Percentiles rank a stretch among this genome's conserved stretches.
Evolutionary conservation across 2,329 filamentous ascomycete genomes (phyloP).

Genomic region (Ceratocystis harringtonii): DNA sequence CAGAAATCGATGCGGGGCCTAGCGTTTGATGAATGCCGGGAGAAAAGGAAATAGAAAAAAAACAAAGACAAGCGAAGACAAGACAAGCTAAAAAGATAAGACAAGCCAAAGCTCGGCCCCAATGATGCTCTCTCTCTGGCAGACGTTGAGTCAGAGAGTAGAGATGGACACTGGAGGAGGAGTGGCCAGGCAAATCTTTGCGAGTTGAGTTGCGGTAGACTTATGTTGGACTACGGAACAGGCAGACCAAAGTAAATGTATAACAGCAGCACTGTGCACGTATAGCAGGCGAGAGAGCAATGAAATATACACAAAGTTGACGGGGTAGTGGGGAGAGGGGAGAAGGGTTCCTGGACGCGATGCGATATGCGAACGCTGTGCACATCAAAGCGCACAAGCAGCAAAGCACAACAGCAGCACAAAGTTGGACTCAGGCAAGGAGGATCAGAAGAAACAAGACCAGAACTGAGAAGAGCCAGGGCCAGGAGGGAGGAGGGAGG

Average conservation of each 20-base stretch:
- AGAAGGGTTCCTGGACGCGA: neutral
- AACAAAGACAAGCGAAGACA: neutral
- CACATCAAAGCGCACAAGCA: neutral
- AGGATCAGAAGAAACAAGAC: constrained; percentile 1
- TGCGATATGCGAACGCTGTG: neutral
- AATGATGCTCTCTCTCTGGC: neutral
- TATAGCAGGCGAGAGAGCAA: neutral
- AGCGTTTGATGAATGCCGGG: too few species aligned
- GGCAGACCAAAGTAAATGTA: neutral
- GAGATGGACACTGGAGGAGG: neutral
- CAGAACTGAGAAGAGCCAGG: neutral
- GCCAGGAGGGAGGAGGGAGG: neutral
- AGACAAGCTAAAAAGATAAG: neutral
- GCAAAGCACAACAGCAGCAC: neutral
- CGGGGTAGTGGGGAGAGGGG: neutral
- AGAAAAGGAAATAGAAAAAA: neutral
- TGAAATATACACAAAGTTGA: neutral
- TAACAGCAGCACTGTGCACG: too few species aligned
- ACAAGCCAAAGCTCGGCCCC: neutral
- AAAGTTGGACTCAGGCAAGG: neutral
- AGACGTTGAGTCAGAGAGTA: constrained; percentile 1
- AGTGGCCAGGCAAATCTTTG: neutral
- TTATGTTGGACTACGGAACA: neutral
- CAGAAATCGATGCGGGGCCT: too few species aligned
- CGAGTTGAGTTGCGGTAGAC: neutral